Conservation (phyloP, 75 land plant species). For the Sequoia sempervirens region DNA sequence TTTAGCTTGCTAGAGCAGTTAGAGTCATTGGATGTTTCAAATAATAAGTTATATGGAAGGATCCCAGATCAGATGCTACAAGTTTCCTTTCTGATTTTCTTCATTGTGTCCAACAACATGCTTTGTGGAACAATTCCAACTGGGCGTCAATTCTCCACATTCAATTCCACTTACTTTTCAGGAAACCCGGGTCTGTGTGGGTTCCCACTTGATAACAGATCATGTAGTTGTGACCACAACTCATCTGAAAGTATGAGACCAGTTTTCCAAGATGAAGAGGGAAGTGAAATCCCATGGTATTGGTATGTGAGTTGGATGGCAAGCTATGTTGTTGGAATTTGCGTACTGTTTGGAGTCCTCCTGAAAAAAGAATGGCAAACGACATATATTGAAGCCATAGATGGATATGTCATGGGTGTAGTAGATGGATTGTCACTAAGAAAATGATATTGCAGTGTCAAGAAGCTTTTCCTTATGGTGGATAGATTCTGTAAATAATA, state of each 20-base stretch:
- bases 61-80: not conserved
- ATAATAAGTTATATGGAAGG: conserved; percentile 5
- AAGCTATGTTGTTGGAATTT: not conserved
- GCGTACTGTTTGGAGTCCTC: not conserved
- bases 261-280: not conserved
- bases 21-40: conserved; percentile 4
- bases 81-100: not conserved
- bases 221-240: not conserved
- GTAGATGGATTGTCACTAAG: not conserved
- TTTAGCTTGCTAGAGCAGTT: not conserved
- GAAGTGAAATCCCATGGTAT: not conserved
- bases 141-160: not conserved
- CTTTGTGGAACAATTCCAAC: conserved; percentile 5
- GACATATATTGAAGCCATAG: not conserved
- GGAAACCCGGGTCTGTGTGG: not conserved
- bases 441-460: too few relatives aligned
- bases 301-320: not conserved
- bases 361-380: not conserved
- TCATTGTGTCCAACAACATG: conserved; percentile 14
- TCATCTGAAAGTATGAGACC: not conserved
- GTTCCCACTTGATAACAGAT: not conserved
- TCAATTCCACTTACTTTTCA: not conserved
- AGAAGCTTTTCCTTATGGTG: too few relatives aligned
- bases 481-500: too few relatives aligned
- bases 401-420: not conserved